phyloP scores from a whole-genome alignment of 2,329 filamentous ascomycete species.

The Clarireedia monteithiana region DNA sequence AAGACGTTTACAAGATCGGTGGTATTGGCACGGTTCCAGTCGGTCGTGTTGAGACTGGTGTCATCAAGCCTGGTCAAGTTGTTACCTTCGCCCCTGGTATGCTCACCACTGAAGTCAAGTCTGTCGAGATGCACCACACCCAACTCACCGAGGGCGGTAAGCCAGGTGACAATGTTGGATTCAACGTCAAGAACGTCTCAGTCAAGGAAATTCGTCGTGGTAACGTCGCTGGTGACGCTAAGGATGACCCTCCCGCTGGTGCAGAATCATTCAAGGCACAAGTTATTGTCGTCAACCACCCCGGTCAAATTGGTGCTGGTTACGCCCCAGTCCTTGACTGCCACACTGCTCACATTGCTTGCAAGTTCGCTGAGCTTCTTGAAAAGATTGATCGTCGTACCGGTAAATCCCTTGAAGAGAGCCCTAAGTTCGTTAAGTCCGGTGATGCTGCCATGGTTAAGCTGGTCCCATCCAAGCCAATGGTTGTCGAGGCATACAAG shows the following conservation, averaged over 20 bases:
- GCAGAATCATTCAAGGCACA: conserved; percentile 96
- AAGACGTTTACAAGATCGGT: conserved; percentile 99
- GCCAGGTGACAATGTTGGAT: conserved; percentile 99
- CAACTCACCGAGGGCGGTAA: conserved; percentile 81
- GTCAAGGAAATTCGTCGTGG: conserved; percentile 99
- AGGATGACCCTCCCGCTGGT: conserved; percentile 93
- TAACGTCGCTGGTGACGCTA: conserved; percentile 99
- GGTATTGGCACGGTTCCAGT: conserved; percentile 99
- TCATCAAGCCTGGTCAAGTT: conserved; percentile 86
- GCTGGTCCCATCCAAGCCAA: conserved; percentile 99
- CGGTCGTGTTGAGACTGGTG: conserved; percentile 99
- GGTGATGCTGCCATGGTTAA: conserved; percentile 99
- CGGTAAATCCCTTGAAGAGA: conserved; percentile 87
- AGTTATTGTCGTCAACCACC: conserved; percentile 99
- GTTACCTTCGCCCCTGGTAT: conserved; percentile 97
- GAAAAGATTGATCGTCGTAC: conserved; percentile 99
- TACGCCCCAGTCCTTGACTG: conserved; percentile 99
- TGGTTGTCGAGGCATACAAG: conserved; percentile 99
- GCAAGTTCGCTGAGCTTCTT: conserved; percentile 98
- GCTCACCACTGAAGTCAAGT: conserved; percentile 99
- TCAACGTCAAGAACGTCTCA: conserved; percentile 99
- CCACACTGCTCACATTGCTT: conserved; percentile 99
- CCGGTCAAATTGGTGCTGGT: conserved; percentile 96
- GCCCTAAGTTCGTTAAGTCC: conserved; percentile 99
- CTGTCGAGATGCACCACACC: conserved; percentile 99